Percentiles rank a stretch among this genome's conserved stretches.
phyloP scores from a whole-genome alignment of 2,329 filamentous ascomycete genomes.

The Paraphaeosphaeria minitans region DNA sequence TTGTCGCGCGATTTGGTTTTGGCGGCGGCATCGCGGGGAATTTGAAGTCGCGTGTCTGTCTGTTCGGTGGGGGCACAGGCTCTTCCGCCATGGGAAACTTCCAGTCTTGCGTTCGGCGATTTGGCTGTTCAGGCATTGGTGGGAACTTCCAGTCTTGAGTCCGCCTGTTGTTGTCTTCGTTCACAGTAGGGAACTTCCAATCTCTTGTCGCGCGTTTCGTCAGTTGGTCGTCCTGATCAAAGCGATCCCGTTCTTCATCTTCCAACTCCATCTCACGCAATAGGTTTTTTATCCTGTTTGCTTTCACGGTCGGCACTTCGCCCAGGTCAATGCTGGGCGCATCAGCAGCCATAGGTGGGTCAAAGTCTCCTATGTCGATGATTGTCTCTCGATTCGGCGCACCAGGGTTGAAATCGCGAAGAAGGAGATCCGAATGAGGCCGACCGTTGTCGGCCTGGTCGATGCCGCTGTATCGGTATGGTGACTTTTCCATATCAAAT shows the following conservation, averaged over 20 bases:
- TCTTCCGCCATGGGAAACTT: slow-evolving; percentile 52
- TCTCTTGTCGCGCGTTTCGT: slow-evolving; percentile 52
- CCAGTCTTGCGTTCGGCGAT: slow-evolving; percentile 58
- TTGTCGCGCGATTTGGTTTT: slow-evolving; percentile 50
- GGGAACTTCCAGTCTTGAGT: slow-evolving; percentile 62
- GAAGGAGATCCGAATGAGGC: slow-evolving; percentile 61
- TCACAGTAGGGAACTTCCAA: slow-evolving; percentile 42
- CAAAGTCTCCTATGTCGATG: slow-evolving; percentile 62
- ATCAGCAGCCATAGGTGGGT: slow-evolving; percentile 44
- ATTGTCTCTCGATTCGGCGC: slow-evolving; percentile 56
- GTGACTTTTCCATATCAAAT: slow-evolving; percentile 60
- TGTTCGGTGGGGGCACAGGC: slow-evolving; percentile 16
- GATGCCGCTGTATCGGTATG: slow-evolving; percentile 63
- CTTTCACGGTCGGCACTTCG: slow-evolving; percentile 61
- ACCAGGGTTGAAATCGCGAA: slow-evolving; percentile 51
- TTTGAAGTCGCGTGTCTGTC: slow-evolving; percentile 41
- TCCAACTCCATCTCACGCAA: slow-evolving; percentile 50
- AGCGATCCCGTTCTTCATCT: slow-evolving; percentile 40
- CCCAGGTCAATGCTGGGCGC: slow-evolving; percentile 52
- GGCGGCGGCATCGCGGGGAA: slow-evolving; percentile 32
- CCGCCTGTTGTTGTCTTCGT: slow-evolving; percentile 39
- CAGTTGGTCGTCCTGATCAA: slow-evolving; percentile 26
- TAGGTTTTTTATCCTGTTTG: slow-evolving; percentile 58
- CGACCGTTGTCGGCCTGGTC: slow-evolving; percentile 52
- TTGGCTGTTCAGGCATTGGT: slow-evolving; percentile 27